Percentiles rank a stretch among this genome's conserved stretches.
Conservation (phyloP, 352 stramenopile species). For the Globisporangium heterothallicum region DNA sequence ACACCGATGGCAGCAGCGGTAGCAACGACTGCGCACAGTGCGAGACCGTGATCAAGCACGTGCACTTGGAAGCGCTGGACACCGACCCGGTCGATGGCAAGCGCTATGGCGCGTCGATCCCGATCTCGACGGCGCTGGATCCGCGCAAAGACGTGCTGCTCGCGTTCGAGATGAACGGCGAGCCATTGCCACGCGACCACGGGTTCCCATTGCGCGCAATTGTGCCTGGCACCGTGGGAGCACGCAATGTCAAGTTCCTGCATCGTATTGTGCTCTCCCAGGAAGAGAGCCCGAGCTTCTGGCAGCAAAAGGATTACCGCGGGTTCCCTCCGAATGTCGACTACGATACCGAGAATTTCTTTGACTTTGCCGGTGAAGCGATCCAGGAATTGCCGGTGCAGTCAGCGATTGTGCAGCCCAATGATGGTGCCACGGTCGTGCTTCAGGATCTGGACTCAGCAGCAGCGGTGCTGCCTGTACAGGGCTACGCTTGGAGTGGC, state of each 20-base stretch:
- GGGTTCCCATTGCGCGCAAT: conserved; percentile 91
- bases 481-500: conserved; percentile 93
- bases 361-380: conserved; percentile 77
- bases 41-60: conserved; percentile 21
- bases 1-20: conserved; percentile 25
- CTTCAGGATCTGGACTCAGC: conserved; percentile 44
- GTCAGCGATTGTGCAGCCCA: conserved; percentile 87
- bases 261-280: conserved; percentile 72
- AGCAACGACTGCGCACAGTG: conserved; percentile 12
- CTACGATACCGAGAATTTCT: conserved; percentile 78
- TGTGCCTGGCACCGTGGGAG: conserved; percentile 85
- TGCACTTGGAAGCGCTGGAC: conserved; percentile 55
- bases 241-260: conserved; percentile 93
- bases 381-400: conserved; percentile 91
- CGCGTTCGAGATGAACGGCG: conserved; percentile 94
- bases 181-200: conserved; percentile 84
- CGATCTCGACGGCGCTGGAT: conserved; percentile 84
- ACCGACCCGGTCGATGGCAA: conserved; percentile 36
- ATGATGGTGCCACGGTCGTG: conserved; percentile 36
- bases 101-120: conserved; percentile 69
- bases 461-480: conserved; percentile 54
- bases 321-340: conserved; percentile 82
- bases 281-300: conserved; percentile 84
- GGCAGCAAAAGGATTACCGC: conserved; percentile 92
- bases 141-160: conserved; percentile 89